phyloP scores from a whole-genome alignment of 2,329 filamentous ascomycete species.

The Colletotrichum godetiae region DNA sequence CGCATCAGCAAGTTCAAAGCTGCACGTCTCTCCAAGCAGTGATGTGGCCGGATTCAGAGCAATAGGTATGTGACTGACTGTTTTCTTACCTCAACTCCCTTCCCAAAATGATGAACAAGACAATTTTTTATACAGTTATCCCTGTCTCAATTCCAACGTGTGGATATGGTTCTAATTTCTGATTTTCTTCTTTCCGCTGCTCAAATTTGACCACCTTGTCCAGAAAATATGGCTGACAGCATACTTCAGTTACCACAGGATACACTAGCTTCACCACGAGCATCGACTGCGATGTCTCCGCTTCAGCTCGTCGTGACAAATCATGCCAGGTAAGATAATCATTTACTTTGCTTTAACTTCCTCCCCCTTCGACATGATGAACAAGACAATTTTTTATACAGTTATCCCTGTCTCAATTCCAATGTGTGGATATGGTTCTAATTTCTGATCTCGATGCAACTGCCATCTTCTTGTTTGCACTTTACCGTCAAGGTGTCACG shows the following conservation, averaged over 20 bases:
- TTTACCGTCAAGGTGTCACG: background rate
- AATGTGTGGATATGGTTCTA: constrained; percentile 34
- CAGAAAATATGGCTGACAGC: background rate
- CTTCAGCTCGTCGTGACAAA: background rate
- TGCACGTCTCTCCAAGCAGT: constrained; percentile 69
- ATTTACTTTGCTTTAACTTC: background rate
- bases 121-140: constrained; percentile 33
- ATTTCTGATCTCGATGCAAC: constrained; percentile 21
- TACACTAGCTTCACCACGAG: background rate
- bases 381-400: constrained; percentile 30
- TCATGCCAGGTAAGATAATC: background rate
- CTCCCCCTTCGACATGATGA: constrained; percentile 23
- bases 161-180: constrained; percentile 17
- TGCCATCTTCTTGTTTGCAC: background rate
- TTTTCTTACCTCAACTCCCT: background rate
- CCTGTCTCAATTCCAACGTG: constrained; percentile 30
- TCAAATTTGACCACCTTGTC: background rate
- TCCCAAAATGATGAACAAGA: constrained; percentile 33
- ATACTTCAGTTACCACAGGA: background rate
- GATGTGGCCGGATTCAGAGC: constrained; percentile 40
- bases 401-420: constrained; percentile 32
- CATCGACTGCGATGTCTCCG: background rate
- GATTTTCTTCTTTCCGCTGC: background rate
- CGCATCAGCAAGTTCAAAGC: constrained; percentile 81
- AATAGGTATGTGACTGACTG: constrained; percentile 33